Conservation (phyloP, 1,284 basidiomycete genomes). For the Cryptococcus sp. region DNA sequence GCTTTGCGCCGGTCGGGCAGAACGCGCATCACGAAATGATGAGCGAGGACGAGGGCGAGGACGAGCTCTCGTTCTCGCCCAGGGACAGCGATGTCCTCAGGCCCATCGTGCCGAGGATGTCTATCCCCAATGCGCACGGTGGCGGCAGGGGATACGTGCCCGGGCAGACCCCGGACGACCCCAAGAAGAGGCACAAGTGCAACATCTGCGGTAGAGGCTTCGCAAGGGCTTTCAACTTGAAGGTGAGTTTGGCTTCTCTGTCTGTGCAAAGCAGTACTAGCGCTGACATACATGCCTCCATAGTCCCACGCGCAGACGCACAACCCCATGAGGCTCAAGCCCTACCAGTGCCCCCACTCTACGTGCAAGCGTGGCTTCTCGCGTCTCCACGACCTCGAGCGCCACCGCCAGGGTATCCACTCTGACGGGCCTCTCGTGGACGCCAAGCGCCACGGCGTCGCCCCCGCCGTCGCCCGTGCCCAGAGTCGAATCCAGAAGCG, state of each 20-base stretch:
- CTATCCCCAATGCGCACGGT: conserved; percentile 45
- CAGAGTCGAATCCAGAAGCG: conserved; percentile 43
- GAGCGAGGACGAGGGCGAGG: conserved; percentile 21
- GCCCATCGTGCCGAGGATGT: conserved; percentile 17
- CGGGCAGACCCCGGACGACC: conserved; percentile 50
- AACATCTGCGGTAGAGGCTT: conserved; percentile 49
- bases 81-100: conserved; percentile 19
- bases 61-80: conserved; percentile 22
- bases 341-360: conserved; percentile 48
- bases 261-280: neutral
- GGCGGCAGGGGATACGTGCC: conserved; percentile 50
- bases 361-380: conserved; percentile 50
- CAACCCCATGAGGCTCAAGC: conserved; percentile 50
- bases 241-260: conserved; percentile 26
- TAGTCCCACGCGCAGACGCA: conserved; percentile 50
- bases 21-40: conserved; percentile 1
- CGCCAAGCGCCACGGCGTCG: conserved; percentile 46
- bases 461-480: conserved; percentile 45
- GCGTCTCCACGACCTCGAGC: conserved; percentile 51
- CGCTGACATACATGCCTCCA: conserved; percentile 14
- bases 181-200: conserved; percentile 52
- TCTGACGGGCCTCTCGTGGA: conserved; percentile 50
- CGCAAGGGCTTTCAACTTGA: conserved; percentile 51
- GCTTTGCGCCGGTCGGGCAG: conserved; percentile 3
- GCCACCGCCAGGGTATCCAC: conserved; percentile 51